Base-by-base conservation (phyloP, 768 basidiomycete genomes). In the Cystofilobasidium macerans region DNA sequence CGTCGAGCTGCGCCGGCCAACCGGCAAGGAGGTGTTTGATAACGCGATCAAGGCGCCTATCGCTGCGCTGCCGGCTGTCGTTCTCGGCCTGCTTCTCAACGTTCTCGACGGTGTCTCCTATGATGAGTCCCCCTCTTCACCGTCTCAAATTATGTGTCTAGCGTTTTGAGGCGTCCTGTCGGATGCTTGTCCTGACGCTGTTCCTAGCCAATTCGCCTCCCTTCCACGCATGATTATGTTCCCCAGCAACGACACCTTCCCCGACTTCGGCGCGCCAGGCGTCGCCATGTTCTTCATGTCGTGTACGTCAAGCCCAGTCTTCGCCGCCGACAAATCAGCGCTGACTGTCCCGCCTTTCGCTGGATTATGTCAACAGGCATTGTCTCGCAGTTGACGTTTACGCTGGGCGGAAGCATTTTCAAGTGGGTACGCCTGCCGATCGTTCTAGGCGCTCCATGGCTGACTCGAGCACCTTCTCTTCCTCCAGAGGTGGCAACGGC, bases 201-300 rank as follows among this genome's bases (percentile, higher is more conserved):
- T n/a, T n/a, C n/a, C n/a, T n/a, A n/a, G n/a, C n/a, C n/a, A n/a
- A n/a, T n/a, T n/a, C n/a, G n/a, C n/a, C n/a, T n/a, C n/a, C n/a
- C n/a, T n/a, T n/a, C 51, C 97, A 98, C 76, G 94, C 8, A 90
- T 97, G 89, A 78, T 90, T 74, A 85, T 91, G 63, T 99, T 97
- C 74, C 95, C 95, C 2, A 84, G 86, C 0, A 81, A 84, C 12
- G 83, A 87, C 2, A 80, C 88, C 3, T 97, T 99, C 74, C 77
- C 81, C 14, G 83, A 83, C 61, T 83, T 94, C 22, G 93, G 90
- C 0, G 83, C 87, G 0, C 84, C 86, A 75, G 94, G 94, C 3
- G 91, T 98, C 1, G 93, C 91, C 38, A 89, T 97, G 86, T 94
- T 94, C 76, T 94, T 93, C 75, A 81, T 91, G 24, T 84, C 88